A percentile compares a stretch with the other conserved stretches of the same genome.
phyloP scores from a whole-genome alignment of 1,139 yeast genomes.

The Meyerozyma sp. region DNA sequence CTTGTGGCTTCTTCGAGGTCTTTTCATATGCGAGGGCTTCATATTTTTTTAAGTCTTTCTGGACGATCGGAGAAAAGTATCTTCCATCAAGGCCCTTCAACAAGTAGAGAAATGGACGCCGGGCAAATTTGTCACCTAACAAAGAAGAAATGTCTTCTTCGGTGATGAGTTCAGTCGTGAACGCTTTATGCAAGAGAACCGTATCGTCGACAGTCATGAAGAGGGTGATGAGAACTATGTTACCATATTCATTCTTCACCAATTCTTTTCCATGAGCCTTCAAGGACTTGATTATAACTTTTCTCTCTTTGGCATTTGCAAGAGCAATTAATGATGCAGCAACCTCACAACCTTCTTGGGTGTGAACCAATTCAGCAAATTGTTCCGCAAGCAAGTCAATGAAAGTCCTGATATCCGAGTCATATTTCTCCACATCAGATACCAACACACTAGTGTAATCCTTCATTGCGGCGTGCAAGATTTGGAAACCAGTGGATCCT shows the following conservation, averaged over 20 bases:
- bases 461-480: constrained; percentile 93
- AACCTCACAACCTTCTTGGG: constrained; percentile 89
- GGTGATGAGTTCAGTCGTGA: constrained; percentile 53
- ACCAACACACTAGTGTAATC: constrained; percentile 75
- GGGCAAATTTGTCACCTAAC: constrained; percentile 67
- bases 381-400: constrained; percentile 82
- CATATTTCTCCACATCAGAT: constrained; percentile 36
- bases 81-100: constrained; percentile 77
- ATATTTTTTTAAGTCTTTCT: constrained; percentile 56
- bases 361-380: constrained; percentile 91
- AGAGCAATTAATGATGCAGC: constrained; percentile 75
- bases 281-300: constrained; percentile 63
- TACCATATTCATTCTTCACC: constrained; percentile 83
- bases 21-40: constrained; percentile 58
- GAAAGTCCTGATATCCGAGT: constrained; percentile 70
- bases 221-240: constrained; percentile 69
- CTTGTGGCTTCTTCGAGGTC: constrained; percentile 84
- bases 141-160: constrained; percentile 53
- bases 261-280: constrained; percentile 70
- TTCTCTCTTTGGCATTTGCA: constrained; percentile 92
- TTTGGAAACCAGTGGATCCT: constrained; percentile 95
- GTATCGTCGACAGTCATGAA: constrained; percentile 94
- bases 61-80: constrained; percentile 69
- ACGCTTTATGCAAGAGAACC: constrained; percentile 70
- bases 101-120: constrained; percentile 84